These are phyloP conservation scores for Phlyctochytrium planicorne DNA, from an alignment of 192 early-diverging fungal genomes.

Conservation along the genomic window DNA sequence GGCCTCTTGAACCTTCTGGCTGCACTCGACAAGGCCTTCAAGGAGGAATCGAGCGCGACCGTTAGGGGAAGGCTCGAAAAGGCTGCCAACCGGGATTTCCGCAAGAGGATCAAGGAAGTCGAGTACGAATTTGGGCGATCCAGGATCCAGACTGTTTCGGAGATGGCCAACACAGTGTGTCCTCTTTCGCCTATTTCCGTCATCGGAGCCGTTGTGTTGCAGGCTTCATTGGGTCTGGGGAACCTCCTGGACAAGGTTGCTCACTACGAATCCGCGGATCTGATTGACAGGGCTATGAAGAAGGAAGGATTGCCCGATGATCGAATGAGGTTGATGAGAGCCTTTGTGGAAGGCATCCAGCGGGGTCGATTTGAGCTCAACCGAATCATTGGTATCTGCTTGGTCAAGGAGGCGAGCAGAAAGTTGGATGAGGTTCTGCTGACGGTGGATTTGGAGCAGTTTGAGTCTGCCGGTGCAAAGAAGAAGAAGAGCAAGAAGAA, in stretches of 20 bases:
- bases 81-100: background rate
- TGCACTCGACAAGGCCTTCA: background rate
- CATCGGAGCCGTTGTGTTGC: background rate
- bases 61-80: background rate
- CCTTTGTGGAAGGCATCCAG: background rate
- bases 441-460: background rate
- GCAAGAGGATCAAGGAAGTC: background rate
- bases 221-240: background rate
- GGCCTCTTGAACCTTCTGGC: background rate
- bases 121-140: background rate
- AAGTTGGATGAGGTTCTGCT: background rate
- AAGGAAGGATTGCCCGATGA: background rate
- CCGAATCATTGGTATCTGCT: background rate
- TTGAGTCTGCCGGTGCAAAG: background rate
- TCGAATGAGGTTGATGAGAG: background rate
- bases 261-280: background rate
- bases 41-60: background rate
- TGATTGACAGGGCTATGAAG: background rate
- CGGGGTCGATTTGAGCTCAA: background rate
- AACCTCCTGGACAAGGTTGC: conserved; percentile 1
- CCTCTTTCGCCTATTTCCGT: background rate
- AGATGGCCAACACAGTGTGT: background rate
- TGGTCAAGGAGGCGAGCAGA: background rate
- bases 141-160: background rate
- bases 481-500: background rate